Base-by-base conservation (phyloP, 1,139 yeast species). In the Saccharomyces hybrid region DNA sequence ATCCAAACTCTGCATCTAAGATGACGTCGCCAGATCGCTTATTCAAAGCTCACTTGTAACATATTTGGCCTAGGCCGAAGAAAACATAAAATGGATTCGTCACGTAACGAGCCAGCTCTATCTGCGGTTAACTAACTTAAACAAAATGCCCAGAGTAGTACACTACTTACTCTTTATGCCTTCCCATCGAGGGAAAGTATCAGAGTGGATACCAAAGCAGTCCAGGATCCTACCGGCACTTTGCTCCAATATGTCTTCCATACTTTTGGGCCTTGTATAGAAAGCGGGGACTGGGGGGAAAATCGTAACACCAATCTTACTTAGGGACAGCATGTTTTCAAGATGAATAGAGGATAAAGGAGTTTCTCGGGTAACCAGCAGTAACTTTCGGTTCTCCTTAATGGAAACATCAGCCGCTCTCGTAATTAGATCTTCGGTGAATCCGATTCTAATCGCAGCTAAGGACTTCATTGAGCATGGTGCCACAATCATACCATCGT, bases 271-370 rank as follows among this genome's bases (percentile, higher is more conserved):
- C 44, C 48, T 60, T 13, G 64, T 62, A 48, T 63, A 63, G 44
- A 62, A 63, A 3, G 67, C 67, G 2, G 63, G 62, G 11, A 63
- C 67, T 4, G 67, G 67, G 13, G 66, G 67, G 52, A 62, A 63
- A 1, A 62, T 62, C 5, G 58, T 58, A 8, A 58, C 63, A 19
- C 62, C 59, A 47, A 54, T 57, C 42, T 50, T 58, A 16, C 60
- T 52, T 28, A 62, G 47, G 19, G 52, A 53, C 14, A 59, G 50
- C 67, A 63, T 62, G 46, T 63, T 63, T 25, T 63, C 67, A 14
- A 63, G 49, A 47, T 62, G 66, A 19, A 63, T 62, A 19, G 59
- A 55, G 8, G 66, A 61, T 11, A 63, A 54, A 19, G 67, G 67
- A 1, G 67, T 62, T 49, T 62, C 67, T 47, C 67, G 52, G 1